Percentiles rank a stretch among this genome's conserved stretches.
Conservation (phyloP, 31 red algal genomes). For the Endocladia muricata region DNA sequence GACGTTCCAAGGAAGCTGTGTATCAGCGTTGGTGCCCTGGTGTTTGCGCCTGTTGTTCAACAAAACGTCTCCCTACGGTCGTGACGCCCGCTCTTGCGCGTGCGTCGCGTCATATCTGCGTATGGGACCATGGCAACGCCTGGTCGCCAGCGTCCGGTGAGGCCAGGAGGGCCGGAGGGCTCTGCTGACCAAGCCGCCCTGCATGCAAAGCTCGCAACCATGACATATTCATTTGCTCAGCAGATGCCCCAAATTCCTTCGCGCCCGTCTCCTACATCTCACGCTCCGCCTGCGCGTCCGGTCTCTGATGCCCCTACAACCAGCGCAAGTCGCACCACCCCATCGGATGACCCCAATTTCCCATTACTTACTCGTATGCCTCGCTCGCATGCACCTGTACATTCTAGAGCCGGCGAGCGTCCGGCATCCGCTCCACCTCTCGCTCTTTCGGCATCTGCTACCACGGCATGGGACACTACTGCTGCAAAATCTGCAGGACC, state of each 20-base stretch:
- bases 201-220: background rate
- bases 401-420: no score
- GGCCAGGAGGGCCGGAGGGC: no score
- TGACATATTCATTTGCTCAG: conserved; percentile 25
- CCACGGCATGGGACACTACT: background rate
- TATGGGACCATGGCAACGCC: conserved; percentile 27
- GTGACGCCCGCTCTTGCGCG: background rate
- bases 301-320: no score
- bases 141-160: background rate
- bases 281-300: no score
- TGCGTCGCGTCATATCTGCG: background rate
- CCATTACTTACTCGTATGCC: conserved; percentile 6
- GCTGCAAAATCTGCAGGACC: no score
- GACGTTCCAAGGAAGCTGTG: no score
- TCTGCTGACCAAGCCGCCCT: background rate
- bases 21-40: no score
- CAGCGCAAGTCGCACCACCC: background rate
- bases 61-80: no score
- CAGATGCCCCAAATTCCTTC: conserved; percentile 18
- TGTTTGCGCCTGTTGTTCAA: no score
- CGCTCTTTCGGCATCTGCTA: background rate
- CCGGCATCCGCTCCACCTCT: no score
- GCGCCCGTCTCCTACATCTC: background rate
- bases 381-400: no score
- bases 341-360: conserved; percentile 25